phyloP scores from a whole-genome alignment of 2,329 filamentous ascomycete species.

The Neopestalotiopsis sp. region DNA sequence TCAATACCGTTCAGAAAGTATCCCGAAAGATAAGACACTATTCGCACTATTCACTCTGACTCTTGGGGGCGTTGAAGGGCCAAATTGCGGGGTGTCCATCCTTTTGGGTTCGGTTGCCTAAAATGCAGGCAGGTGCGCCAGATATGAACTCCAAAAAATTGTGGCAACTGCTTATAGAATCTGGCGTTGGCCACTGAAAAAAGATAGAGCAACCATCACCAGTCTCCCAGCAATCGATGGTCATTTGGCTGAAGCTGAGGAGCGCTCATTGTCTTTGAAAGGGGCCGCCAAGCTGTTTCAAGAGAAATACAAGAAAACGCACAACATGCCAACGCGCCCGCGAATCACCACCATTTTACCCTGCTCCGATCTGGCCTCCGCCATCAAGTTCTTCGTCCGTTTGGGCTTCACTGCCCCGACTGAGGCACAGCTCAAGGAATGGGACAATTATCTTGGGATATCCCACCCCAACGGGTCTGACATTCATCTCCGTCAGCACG shows the following conservation, averaged over 20 bases:
- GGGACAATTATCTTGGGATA: constrained; percentile 6
- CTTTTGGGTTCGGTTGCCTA: no score
- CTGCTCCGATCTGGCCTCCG: constrained; percentile 6
- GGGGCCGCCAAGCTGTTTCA: no score
- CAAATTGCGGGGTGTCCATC: no score
- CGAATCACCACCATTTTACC: constrained; percentile 9
- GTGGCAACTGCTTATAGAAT: no score
- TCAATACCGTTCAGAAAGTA: no score
- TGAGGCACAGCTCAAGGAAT: background rate
- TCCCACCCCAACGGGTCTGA: constrained; percentile 14
- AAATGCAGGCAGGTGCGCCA: no score
- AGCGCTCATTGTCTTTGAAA: background rate
- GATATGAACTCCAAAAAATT: no score
- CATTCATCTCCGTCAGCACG: constrained; percentile 7
- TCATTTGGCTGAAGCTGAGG: background rate
- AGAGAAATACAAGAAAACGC: no score
- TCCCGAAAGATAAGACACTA: no score
- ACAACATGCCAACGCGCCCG: background rate
- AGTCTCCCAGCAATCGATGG: background rate
- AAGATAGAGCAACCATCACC: background rate
- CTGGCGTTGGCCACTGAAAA: no score
- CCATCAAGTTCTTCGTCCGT: constrained; percentile 13
- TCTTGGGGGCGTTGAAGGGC: no score
- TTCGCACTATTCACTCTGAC: no score
- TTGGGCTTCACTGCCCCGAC: constrained; percentile 8